Base-by-base conservation (phyloP, 2,329 filamentous ascomycete genomes). In the Stromatinia cepivora region DNA sequence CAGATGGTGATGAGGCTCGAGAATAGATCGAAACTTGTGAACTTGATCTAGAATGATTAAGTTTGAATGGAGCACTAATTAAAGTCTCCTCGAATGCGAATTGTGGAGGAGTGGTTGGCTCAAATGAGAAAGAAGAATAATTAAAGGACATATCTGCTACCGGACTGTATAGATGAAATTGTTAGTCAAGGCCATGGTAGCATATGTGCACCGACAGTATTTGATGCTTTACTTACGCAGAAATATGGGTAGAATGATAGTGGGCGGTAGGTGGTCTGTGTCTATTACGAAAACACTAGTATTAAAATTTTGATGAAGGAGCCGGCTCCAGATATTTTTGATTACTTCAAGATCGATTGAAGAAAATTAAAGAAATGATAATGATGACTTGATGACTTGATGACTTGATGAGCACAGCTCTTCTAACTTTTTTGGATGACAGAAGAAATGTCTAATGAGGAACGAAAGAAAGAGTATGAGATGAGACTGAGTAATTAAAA, bases 121-220 rank as follows among this genome's bases (percentile, higher is more conserved):
- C 84, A 79, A 83, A 86, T 54, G 82, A 80, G 71, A 87, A 88
- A n/a, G 66, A 22, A 72, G 81, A 82, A 79, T 88, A 88, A 80
- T 88, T 85, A 78, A 88, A 88, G 70, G 86, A 81, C 80, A 88
- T 84, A 71, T 70, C 84, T 80, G 82, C 86, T 87, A 81, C 85
- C 84, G 87, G 85, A 86, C 86, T 88, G 76, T 15, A 54, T 39
- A 36, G 25, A 56, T 31, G 25, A 62, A 11, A 62, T 61, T 71
- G 73, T 75, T 66, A 74, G 66, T 25, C 28, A 61, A 46, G 57
- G 68, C 59, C 71, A 50, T 17, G 57, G 39, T 39, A 34, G 39
- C 36, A 48, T 9, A 25, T 10, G 22, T 46, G 4, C 17, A 20
- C 20, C 3, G n/a, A 31, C 3, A 34, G 48, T 46, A 45, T 46